A percentile compares a stretch with the other conserved stretches of the same genome.
Evolutionary conservation across 257 asterid species (phyloP).

Genomic region (Craterostigma plantagineum): DNA sequence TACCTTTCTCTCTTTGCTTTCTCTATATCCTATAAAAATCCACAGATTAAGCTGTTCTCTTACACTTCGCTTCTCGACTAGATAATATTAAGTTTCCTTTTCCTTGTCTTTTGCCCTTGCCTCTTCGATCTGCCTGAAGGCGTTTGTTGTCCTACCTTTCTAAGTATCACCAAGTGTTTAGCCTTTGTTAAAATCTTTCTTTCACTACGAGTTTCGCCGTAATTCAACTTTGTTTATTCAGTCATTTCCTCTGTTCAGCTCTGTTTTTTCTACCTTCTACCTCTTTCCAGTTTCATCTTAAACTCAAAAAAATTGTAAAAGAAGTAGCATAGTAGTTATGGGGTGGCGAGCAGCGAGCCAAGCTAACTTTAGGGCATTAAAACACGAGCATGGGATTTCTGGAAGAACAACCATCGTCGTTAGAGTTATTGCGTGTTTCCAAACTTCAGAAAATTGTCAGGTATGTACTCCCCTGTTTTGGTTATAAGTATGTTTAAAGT

Average conservation of each 20-base stretch:
- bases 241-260: neutral
- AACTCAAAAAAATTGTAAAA: conserved; percentile 20
- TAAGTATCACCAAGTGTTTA: neutral
- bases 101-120: too few relatives aligned
- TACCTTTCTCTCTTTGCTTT: conserved; percentile 27
- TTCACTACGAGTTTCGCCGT: too few relatives aligned
- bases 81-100: neutral
- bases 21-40: conserved; percentile 36
- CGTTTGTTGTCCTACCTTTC: too few relatives aligned
- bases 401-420: conserved; percentile 59
- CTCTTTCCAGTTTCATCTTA: conserved; percentile 9
- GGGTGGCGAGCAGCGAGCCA: conserved; percentile 86
- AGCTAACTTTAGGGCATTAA: conserved; percentile 51
- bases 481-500: neutral
- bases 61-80: neutral
- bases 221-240: too few relatives aligned
- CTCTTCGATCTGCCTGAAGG: too few relatives aligned
- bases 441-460: conserved; percentile 72
- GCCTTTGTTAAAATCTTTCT: too few relatives aligned
- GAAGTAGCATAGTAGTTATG: conserved; percentile 50
- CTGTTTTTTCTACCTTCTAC: neutral
- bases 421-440: conserved; percentile 77
- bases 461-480: conserved; percentile 18
- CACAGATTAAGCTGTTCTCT: neutral
- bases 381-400: conserved; percentile 66